Conservation (phyloP, 192 early-diverging fungal genomes). For the Coemansia sp. region DNA sequence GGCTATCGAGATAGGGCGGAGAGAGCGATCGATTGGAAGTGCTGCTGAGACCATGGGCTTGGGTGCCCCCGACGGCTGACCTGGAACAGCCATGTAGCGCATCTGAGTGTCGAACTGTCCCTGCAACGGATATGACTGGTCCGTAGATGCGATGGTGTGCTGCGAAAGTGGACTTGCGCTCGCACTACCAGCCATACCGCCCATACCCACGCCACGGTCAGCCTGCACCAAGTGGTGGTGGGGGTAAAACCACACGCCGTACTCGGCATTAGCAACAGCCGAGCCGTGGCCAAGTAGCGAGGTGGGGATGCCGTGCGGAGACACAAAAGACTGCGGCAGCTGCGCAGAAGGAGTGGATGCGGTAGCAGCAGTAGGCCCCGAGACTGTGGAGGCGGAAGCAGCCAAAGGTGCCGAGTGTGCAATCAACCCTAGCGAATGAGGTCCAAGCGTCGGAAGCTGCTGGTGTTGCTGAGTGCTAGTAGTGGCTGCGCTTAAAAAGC, state of each 20-base stretch:
- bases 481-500: constrained; percentile 5
- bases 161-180: constrained; percentile 47
- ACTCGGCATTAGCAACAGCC: constrained; percentile 34
- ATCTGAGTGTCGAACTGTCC: constrained; percentile 46
- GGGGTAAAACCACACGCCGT: constrained; percentile 48
- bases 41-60: constrained; percentile 20
- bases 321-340: constrained; percentile 34
- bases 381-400: constrained; percentile 8
- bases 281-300: constrained; percentile 43
- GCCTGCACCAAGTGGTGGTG: constrained; percentile 38
- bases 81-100: constrained; percentile 53
- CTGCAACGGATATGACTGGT: constrained; percentile 26
- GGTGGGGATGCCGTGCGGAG: constrained; percentile 41
- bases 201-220: constrained; percentile 23
- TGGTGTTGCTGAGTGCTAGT: constrained; percentile 9
- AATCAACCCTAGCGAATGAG: constrained; percentile 28
- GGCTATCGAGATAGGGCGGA: constrained; percentile 18
- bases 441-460: constrained; percentile 14
- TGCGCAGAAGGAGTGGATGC: constrained; percentile 19
- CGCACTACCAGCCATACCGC: constrained; percentile 30
- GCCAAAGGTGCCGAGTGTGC: constrained; percentile 22
- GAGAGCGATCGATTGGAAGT: constrained; percentile 27
- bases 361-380: constrained; percentile 10
- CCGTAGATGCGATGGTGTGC: constrained; percentile 40
- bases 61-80: constrained; percentile 34